Percentiles rank a stretch among this genome's conserved stretches.
Conservation (phyloP, 129 eudicot genomes). For the Centaurea solstitialis region DNA sequence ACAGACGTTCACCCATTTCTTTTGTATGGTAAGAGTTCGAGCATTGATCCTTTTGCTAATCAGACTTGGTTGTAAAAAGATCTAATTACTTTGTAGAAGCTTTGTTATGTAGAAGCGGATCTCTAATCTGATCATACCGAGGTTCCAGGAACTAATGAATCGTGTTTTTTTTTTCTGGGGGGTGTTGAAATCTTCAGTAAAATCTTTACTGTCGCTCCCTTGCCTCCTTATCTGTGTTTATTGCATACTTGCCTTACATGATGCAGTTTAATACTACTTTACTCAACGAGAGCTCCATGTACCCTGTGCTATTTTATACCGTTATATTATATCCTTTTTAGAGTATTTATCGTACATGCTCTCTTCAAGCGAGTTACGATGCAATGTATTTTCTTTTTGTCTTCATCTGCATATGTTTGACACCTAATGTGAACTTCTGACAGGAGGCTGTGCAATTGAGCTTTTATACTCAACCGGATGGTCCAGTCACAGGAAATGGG, state of each 20-base stretch:
- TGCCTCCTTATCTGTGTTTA: not conserved
- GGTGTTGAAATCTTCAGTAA: no score
- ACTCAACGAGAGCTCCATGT: not conserved
- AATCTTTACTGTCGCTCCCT: not conserved
- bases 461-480: conserved; percentile 93
- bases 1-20: no score
- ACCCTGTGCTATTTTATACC: not conserved
- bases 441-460: conserved; percentile 83
- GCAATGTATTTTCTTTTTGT: conserved; percentile 7
- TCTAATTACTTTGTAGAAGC: no score
- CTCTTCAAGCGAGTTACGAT: not conserved
- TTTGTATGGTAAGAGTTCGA: no score
- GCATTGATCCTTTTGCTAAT: no score
- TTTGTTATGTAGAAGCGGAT: no score
- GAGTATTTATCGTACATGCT: not conserved
- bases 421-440: not conserved
- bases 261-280: not conserved
- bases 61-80: no score
- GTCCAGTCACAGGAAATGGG: conserved; percentile 82
- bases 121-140: no score
- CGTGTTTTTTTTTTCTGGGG: no score
- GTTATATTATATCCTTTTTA: not conserved
- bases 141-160: no score
- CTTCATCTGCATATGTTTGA: conserved; percentile 1
- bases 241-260: not conserved